These are phyloP conservation scores for Ophiostoma sp. DNA, from an alignment of 2,329 filamentous ascomycete species.

Conservation along the genomic window DNA sequence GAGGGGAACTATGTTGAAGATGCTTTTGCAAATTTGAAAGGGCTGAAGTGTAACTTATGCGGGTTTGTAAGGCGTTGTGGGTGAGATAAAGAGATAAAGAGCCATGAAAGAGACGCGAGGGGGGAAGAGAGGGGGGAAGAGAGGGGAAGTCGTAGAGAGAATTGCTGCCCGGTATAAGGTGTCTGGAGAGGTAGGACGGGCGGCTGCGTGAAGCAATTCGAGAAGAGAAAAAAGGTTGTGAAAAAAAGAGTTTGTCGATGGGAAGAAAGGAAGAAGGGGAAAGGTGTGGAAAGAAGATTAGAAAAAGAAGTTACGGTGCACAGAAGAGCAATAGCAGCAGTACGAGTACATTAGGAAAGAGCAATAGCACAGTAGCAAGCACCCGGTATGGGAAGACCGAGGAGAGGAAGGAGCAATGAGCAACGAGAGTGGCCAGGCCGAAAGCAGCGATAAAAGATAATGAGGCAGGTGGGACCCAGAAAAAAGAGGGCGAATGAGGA, in stretches of 20 bases:
- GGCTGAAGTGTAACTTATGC: conserved; percentile 3
- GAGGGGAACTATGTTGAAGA: neutral
- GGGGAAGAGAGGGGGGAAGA: conserved; percentile 23
- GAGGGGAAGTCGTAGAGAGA: neutral
- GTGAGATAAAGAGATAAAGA: conserved; percentile 11
- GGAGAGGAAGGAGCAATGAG: neutral
- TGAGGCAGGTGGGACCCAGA: conserved; percentile 15
- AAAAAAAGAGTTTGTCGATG: conserved; percentile 2
- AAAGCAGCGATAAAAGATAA: conserved; percentile 29
- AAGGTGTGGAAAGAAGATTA: conserved; percentile 25
- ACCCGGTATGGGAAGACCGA: neutral
- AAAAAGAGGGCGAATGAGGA: conserved; percentile 9
- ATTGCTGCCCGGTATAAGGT: neutral
- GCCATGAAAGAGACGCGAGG: conserved; percentile 29
- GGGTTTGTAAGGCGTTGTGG: conserved; percentile 8
- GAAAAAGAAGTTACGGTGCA: conserved; percentile 14
- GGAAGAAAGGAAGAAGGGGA: conserved; percentile 33
- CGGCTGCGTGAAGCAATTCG: conserved; percentile 2
- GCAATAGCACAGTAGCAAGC: neutral
- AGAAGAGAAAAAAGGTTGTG: neutral
- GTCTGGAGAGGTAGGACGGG: neutral
- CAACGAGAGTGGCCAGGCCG: conserved; percentile 11
- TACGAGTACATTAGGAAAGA: neutral
- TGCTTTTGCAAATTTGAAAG: neutral
- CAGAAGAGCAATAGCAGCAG: neutral